Base-by-base conservation (phyloP, 495 filamentous ascomycete species). In the Tuber borchii region DNA sequence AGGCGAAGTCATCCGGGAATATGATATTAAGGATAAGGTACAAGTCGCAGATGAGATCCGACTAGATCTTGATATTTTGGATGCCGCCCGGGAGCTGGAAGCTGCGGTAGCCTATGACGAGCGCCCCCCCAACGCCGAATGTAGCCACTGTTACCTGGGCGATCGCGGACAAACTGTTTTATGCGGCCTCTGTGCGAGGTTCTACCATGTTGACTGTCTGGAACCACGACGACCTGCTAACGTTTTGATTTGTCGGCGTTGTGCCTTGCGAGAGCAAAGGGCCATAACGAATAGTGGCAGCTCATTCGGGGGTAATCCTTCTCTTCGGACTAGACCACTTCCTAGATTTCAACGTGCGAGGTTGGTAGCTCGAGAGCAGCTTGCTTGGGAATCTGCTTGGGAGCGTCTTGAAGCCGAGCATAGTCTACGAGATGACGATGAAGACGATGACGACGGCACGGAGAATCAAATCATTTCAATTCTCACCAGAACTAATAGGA, bases 21-120 rank as follows among this genome's bases (percentile, higher is more conserved):
- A 97, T 82, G 85, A 87, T 43, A 94, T 99, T 74, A 87, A 94
- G 83, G 92, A 97, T 82, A 94, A 93, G 84, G 91, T 92, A 77
- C 95, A 99, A 84, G 90, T 93, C 34, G 90, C 91, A 71, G 95
- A 97, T 22, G 51, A 61, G 10, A 61, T 61, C 51, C 51, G n/a
- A 61, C 51, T n/a, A 2, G 51, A 12, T 61, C 51, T n/a, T 61
- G 51, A 2, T 26, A n/a, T 26, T 10, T 10, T 14, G 9, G n/a
- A 12, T n/a, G 51, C n/a, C n/a, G 0, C 10, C n/a, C n/a, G 10
- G 3, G 51, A 26, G n/a, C 51, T 26, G 1, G 51, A n/a, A 26
- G 51, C 51, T 61, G 51, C 14, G 14, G 56, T 12, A 34, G 56
- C 10, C 10, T 12, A 65, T 34, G 6, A 14, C 56, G 56, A 65